phyloP scores from a whole-genome alignment of 1,284 basidiomycete species.

The Pyrrhoderma noxium region DNA sequence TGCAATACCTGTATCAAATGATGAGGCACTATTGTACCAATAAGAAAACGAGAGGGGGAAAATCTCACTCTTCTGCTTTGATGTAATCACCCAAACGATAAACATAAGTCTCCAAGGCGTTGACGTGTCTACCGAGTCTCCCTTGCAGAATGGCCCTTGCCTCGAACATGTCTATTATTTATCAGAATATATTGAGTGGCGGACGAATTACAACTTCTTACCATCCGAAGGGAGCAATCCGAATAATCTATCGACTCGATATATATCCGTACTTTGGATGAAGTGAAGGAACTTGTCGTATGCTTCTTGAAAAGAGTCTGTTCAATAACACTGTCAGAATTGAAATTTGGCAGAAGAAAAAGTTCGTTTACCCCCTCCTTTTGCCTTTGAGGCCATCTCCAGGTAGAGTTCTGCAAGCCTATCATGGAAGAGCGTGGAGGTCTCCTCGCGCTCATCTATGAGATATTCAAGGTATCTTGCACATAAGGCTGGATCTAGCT shows the following conservation, averaged over 20 bases:
- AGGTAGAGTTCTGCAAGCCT: slow-evolving; percentile 84
- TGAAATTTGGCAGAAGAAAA: slow-evolving; percentile 9
- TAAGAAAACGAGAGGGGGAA: not conserved
- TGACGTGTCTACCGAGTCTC: slow-evolving; percentile 84
- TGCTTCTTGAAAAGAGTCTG: slow-evolving; percentile 38
- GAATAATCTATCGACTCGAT: slow-evolving; percentile 76
- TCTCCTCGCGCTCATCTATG: slow-evolving; percentile 68
- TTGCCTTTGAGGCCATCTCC: slow-evolving; percentile 48
- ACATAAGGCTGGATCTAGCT: slow-evolving; percentile 58
- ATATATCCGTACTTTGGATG: slow-evolving; percentile 64
- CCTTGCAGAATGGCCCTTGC: slow-evolving; percentile 88
- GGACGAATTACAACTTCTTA: slow-evolving; percentile 26
- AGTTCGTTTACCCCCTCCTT: slow-evolving; percentile 47
- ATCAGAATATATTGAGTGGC: not conserved
- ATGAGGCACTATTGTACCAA: too few relatives aligned
- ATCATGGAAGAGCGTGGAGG: slow-evolving; percentile 71
- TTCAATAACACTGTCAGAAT: slow-evolving; percentile 12
- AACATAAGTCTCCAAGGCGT: slow-evolving; percentile 89
- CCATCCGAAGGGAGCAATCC: slow-evolving; percentile 70
- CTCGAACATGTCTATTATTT: slow-evolving; percentile 63
- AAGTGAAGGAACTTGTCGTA: slow-evolving; percentile 75
- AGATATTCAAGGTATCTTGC: slow-evolving; percentile 84
- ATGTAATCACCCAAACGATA: slow-evolving; percentile 74
- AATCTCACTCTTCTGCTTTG: slow-evolving; percentile 79
- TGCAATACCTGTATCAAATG: slow-evolving; percentile 65